Evolutionary conservation across 2,329 filamentous ascomycete genomes (phyloP), one percentile per base, ranked within the genome.

Genomic region (Stagonosporopsis rhizophila): DNA sequence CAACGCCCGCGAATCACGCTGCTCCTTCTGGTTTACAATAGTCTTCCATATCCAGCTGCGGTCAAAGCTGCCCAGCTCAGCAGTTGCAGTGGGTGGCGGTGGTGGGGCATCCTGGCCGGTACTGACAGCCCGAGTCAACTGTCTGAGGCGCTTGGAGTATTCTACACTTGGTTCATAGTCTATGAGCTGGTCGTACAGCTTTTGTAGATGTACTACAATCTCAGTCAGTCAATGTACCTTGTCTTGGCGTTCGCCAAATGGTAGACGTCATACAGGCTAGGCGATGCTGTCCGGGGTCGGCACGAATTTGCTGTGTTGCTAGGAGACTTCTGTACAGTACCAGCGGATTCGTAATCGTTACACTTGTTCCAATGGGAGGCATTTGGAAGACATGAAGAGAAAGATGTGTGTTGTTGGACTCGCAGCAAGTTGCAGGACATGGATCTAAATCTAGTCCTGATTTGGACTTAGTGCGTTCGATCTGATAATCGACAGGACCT

Each of bases 111-210:
- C 58, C 56, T 69, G 60, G 51, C 53, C 60, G 15, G 60, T 45
- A 37, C 69, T 69, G 11, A 83, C 72, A 35, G 78, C 72, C 22
- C 76, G 74, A 5, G 82, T 82, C 25, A 91, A 80, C 61, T 86
- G 85, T 39, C 83, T 82, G 1, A 95, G 80, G 25, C 86, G 83
- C 59, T 86, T 80, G 27, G 82, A 83, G 70, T 93, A 93, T 68
- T 92, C 88, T 12, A 83, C 66, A 42, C 87, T 83, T 0, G 90
- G 91, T 32, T 89, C 85, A 75, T 95, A 94, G 73, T 94, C 90
- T 70, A 91, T 92, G 37, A 94, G 79, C 2, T 87, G 83, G 34
- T 85, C 79, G 65, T 95, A 94, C 11, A 94, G 81, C 70, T 91
- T 90, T 64, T 91, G 89, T 1, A 94, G 81, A 74, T 94, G 89